Conservation (phyloP, 2,329 filamentous ascomycete species). For the Mycocentrospora acerina region DNA sequence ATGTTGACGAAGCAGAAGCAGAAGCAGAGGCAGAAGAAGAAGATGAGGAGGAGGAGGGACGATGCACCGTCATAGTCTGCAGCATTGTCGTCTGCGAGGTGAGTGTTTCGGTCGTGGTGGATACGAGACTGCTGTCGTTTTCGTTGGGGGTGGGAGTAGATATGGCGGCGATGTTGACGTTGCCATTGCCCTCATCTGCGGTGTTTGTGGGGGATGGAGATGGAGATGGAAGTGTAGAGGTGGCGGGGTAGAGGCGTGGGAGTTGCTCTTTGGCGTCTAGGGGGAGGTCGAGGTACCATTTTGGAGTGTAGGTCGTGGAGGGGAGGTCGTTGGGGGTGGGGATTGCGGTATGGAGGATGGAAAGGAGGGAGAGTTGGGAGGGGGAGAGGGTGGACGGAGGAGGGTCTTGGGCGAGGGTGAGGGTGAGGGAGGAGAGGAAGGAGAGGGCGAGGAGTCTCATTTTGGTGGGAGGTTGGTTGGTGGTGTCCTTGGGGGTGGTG, state of each 20-base stretch:
- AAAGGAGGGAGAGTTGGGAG: constrained; percentile 14
- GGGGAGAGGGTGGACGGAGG: constrained; percentile 20
- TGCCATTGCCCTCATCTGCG: not conserved
- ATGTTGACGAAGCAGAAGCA: no score
- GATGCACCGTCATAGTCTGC: no score
- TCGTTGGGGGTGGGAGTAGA: no score
- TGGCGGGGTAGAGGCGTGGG: constrained; percentile 12
- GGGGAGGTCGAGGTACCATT: constrained; percentile 18
- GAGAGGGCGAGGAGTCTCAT: no score
- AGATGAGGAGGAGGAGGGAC: no score
- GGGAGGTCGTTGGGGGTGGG: constrained; percentile 8
- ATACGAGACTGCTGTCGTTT: no score
- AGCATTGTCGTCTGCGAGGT: no score
- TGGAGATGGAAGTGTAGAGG: not conserved
- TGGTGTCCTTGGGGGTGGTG: not conserved
- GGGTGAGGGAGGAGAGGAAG: not conserved
- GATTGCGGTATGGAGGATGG: constrained; percentile 17
- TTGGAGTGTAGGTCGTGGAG: constrained; percentile 7
- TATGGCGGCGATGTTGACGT: no score
- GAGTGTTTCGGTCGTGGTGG: no score
- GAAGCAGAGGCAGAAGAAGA: no score
- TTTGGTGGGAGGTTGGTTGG: not conserved
- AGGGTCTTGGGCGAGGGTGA: constrained; percentile 6
- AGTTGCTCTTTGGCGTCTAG: constrained; percentile 13
- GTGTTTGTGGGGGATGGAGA: not conserved